Base-by-base conservation (phyloP, 192 early-diverging fungal genomes). In the Coemansia sp. region DNA sequence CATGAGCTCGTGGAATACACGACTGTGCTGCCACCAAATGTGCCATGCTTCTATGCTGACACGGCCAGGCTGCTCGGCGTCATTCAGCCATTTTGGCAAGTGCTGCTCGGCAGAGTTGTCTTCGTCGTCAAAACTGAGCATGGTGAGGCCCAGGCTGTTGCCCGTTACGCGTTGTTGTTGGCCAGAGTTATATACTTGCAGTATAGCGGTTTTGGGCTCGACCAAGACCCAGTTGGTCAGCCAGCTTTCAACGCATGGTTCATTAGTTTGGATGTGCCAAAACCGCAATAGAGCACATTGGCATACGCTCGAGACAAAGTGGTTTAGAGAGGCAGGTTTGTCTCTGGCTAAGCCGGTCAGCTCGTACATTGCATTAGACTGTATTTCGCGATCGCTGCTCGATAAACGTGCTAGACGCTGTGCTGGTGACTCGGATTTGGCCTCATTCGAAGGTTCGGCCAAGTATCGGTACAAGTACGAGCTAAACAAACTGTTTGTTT, bases 11-110 rank as follows among this genome's bases (percentile, higher is more conserved):
- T 55, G 72, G 11, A 80, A 49, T n/a, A 54, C 23, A 10, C 38
- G 10, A 53, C 52, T 70, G 15, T 42, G 28, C 7, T 37, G 50
- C 66, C 69, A 69, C 77, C 77, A 80, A 1, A n/a, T 21, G 15
- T 59, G 68, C 64, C 71, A 80, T 14, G 42, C 65, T 21, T 38
- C 34, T 2, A 42, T 51, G 9, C 60, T 28, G 11, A 69, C 40
- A 3, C 26, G 28, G 8, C 72, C 66, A n/a, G 59, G 59, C 7
- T 54, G 54, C 6, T n/a, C 25, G 25, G 65, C 48, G 34, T 57
- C 54, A 4, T 6, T 22, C 50, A 55, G 22, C 72, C 72, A 74
- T 26, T 55, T 54, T 31, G 21, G 17, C 6, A 49, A 50, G 22
- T 21, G 2, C 15, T 20, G 4, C 46, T 17, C 14, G 2, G 15